A percentile compares a stretch with the other conserved stretches of the same genome.
phyloP scores from a whole-genome alignment of 2,329 filamentous ascomycete species.

The Teratosphaeria destructans region DNA sequence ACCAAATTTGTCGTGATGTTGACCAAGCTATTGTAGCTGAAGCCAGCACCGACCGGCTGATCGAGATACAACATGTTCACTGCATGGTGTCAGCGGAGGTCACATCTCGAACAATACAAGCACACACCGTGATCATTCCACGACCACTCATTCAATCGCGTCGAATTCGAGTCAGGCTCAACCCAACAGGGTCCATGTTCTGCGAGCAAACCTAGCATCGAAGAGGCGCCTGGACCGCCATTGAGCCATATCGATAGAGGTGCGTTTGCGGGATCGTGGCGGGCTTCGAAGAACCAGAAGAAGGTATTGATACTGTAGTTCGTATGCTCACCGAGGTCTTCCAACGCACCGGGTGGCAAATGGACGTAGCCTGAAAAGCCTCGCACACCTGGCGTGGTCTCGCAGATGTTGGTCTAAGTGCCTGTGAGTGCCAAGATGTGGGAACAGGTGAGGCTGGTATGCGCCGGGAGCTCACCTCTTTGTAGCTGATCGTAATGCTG shows the following conservation, averaged over 20 bases:
- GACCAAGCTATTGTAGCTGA: constrained; percentile 51
- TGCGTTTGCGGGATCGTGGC: constrained; percentile 9
- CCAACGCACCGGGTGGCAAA: not conserved
- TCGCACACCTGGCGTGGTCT: not conserved
- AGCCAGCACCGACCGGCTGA: constrained; percentile 41
- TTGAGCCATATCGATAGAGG: constrained; percentile 33
- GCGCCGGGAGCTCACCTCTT: constrained; percentile 1
- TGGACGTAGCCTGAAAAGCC: constrained; percentile 2
- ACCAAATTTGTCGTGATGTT: constrained; percentile 22
- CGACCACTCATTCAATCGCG: constrained; percentile 35
- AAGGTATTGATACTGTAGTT: constrained; percentile 18
- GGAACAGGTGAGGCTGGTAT: not conserved
- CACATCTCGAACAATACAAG: not conserved
- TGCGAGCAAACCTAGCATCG: constrained; percentile 48
- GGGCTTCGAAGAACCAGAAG: constrained; percentile 18
- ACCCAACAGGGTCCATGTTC: constrained; percentile 33
- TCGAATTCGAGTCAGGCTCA: constrained; percentile 30
- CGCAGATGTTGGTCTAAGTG: constrained; percentile 1
- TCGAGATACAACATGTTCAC: constrained; percentile 28
- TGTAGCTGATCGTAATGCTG: constrained; percentile 11
- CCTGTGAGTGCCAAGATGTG: not conserved
- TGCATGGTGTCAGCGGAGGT: not conserved
- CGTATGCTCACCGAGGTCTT: not conserved
- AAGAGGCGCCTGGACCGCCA: constrained; percentile 42
- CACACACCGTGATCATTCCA: constrained; percentile 30